phyloP scores from a whole-genome alignment of 805 yeast genomes.

The Myxozyma neotropica region DNA sequence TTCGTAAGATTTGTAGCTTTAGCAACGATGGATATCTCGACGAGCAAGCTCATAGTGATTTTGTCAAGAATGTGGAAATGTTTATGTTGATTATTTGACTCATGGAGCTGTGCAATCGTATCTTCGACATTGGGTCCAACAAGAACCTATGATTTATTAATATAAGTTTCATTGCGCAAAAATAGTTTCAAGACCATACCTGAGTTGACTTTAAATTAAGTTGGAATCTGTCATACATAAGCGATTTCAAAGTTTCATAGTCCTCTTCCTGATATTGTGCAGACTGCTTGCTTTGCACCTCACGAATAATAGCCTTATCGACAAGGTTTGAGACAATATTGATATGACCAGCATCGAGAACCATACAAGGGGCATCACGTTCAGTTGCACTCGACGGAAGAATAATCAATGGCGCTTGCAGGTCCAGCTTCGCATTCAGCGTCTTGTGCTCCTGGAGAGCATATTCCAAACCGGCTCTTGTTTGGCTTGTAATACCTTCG shows the following conservation, averaged over 20 bases:
- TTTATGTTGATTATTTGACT: conserved; percentile 40
- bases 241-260: conserved; percentile 70
- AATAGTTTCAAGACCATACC: conserved; percentile 41
- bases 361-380: conserved; percentile 84
- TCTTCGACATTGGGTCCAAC: conserved; percentile 81
- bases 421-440: conserved; percentile 76
- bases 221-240: conserved; percentile 88
- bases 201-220: conserved; percentile 82
- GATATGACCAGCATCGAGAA: conserved; percentile 95
- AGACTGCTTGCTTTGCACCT: conserved; percentile 63
- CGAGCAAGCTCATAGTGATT: conserved; percentile 67
- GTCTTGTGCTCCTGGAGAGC: conserved; percentile 95
- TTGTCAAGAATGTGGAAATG: conserved; percentile 72
- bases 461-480: conserved; percentile 88
- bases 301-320: conserved; percentile 65
- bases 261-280: conserved; percentile 61
- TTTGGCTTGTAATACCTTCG: conserved; percentile 86
- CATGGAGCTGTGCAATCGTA: conserved; percentile 72
- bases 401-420: conserved; percentile 90
- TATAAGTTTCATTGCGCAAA: not conserved
- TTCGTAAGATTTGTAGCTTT: conserved; percentile 72
- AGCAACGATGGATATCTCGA: conserved; percentile 86
- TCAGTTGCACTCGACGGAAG: conserved; percentile 78
- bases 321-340: conserved; percentile 80
- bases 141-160: conserved; percentile 41